These are phyloP conservation scores for Rosa hybrid DNA, from an alignment of 331 rosid species.

Conservation along the genomic window DNA sequence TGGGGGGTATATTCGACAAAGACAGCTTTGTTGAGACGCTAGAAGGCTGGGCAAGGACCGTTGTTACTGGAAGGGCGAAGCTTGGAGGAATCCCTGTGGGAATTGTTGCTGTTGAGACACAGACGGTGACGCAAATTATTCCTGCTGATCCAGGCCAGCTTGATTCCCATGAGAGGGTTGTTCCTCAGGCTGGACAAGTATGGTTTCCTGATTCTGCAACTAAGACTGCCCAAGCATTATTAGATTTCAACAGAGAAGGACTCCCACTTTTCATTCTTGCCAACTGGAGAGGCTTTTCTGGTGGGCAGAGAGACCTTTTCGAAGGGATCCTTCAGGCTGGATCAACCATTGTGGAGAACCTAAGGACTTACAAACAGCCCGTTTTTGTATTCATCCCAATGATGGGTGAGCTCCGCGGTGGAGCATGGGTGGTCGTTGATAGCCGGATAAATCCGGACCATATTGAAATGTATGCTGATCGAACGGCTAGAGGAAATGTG, in stretches of 20 bases:
- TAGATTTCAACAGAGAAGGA: slow-evolving; percentile 96
- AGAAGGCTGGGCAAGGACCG: slow-evolving; percentile 99
- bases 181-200: slow-evolving; percentile 99
- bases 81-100: slow-evolving; percentile 99
- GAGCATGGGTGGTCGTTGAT: slow-evolving; percentile 99
- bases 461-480: slow-evolving; percentile 94
- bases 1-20: slow-evolving; percentile 95
- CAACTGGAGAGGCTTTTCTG: slow-evolving; percentile 99
- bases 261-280: slow-evolving; percentile 97
- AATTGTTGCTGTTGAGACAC: slow-evolving; percentile 95
- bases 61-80: slow-evolving; percentile 97
- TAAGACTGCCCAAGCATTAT: slow-evolving; percentile 91
- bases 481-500: slow-evolving; percentile 92
- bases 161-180: slow-evolving; percentile 96
- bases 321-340: slow-evolving; percentile 99
- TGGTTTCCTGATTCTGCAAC: slow-evolving; percentile 99
- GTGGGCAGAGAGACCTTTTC: slow-evolving; percentile 99
- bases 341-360: slow-evolving; percentile 97
- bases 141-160: slow-evolving; percentile 99
- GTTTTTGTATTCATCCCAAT: slow-evolving; percentile 93
- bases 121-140: slow-evolving; percentile 96
- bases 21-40: slow-evolving; percentile 96
- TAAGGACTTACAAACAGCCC: slow-evolving; percentile 94
- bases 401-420: slow-evolving; percentile 99
- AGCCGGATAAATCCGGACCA: slow-evolving; percentile 91